A percentile compares a stretch with the other conserved stretches of the same genome.
These are phyloP conservation scores for Pseudopithomyces maydicus DNA, from an alignment of 2,329 filamentous ascomycete species.

Conservation along the genomic window DNA sequence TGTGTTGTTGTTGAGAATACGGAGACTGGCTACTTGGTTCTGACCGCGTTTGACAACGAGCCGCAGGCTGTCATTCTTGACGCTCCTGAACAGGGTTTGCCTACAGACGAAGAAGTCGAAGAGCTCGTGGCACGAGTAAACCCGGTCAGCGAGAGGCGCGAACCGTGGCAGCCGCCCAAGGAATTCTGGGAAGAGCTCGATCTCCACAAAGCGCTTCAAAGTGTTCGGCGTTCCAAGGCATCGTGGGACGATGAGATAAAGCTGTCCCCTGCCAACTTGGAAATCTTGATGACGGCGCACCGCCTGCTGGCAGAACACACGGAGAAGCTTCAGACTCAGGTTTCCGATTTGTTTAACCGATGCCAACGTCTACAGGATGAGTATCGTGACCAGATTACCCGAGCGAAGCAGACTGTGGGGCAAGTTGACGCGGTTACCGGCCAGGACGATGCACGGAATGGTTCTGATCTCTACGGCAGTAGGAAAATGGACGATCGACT, in stretches of 20 bases:
- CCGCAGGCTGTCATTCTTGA: constrained; percentile 60
- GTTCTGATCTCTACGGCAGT: constrained; percentile 55
- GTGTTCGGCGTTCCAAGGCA: constrained; percentile 65
- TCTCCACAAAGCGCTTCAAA: constrained; percentile 62
- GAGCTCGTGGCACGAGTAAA: constrained; percentile 24
- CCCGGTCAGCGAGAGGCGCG: constrained; percentile 60
- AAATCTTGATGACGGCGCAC: constrained; percentile 74
- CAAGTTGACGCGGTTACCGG: constrained; percentile 71
- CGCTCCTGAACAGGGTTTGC: constrained; percentile 45
- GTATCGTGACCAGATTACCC: constrained; percentile 68
- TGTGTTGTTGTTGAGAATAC: constrained; percentile 61
- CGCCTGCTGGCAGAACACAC: constrained; percentile 73
- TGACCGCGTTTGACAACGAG: constrained; percentile 55
- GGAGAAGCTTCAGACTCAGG: constrained; percentile 69
- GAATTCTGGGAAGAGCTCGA: constrained; percentile 63
- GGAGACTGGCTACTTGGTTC: constrained; percentile 62
- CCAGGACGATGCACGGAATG: constrained; percentile 56
- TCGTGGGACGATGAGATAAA: constrained; percentile 70
- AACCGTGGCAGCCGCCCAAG: constrained; percentile 67
- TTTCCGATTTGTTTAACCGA: constrained; percentile 73
- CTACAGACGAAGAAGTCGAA: constrained; percentile 33
- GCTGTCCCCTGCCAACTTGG: constrained; percentile 72
- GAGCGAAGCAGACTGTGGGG: constrained; percentile 67
- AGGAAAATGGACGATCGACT: constrained; percentile 65
- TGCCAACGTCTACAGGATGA: constrained; percentile 72